Conservation (phyloP, 331 rosid genomes). For the Acacia concinna region DNA sequence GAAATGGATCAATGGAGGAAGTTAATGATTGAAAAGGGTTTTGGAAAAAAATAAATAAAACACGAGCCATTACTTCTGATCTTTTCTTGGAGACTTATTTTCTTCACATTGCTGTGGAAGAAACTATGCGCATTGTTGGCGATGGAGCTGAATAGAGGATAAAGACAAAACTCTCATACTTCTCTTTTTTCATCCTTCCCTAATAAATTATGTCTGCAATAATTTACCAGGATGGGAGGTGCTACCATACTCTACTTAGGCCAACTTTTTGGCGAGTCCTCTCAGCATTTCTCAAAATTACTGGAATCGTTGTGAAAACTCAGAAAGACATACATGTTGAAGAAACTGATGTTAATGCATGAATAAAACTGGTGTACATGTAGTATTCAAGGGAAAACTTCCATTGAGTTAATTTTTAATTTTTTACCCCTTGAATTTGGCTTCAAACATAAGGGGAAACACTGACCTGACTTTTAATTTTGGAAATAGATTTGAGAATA, state of each 20-base stretch:
- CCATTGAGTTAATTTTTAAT: background rate
- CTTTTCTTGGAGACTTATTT: background rate
- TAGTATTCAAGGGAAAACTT: slow-evolving; percentile 13
- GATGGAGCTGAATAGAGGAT: background rate
- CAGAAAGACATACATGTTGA: background rate
- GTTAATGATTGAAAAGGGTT: background rate
- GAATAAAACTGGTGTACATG: background rate
- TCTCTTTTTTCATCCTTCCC: background rate
- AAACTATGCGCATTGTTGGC: background rate
- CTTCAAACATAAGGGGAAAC: slow-evolving; percentile 11
- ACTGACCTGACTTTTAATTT: slow-evolving; percentile 34
- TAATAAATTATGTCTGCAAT: background rate
- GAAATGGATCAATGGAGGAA: background rate
- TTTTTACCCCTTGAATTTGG: background rate
- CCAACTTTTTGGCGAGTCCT: slow-evolving; percentile 12
- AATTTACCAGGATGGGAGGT: background rate
- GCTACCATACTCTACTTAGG: background rate
- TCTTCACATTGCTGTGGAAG: background rate
- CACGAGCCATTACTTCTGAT: background rate
- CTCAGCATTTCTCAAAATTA: background rate
- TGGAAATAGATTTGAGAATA: slow-evolving; percentile 66
- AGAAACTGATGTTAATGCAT: background rate
- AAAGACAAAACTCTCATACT: background rate
- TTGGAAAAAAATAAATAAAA: background rate
- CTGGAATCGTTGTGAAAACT: slow-evolving; percentile 24